These are phyloP conservation scores for Fusarium metavorans DNA, from an alignment of 2,329 filamentous ascomycete genomes.

Conservation along the genomic window DNA sequence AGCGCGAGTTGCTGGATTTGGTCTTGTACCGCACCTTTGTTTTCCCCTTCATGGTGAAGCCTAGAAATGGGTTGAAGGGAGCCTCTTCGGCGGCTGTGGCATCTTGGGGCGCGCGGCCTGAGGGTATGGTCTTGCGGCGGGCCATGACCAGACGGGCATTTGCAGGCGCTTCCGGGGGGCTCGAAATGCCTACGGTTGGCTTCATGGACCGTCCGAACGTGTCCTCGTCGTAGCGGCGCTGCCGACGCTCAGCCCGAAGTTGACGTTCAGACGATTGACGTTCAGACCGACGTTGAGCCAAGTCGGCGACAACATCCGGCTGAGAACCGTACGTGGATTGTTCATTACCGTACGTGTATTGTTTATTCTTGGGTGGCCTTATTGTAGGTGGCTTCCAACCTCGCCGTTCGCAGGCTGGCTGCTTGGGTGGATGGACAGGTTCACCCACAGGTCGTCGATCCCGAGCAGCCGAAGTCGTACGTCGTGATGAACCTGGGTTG, in stretches of 20 bases:
- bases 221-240: background rate
- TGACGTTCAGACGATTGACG: background rate
- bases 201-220: background rate
- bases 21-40: background rate
- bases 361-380: too few relatives aligned
- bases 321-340: background rate
- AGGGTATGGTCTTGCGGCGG: background rate
- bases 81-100: background rate
- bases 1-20: slow-evolving; percentile 26
- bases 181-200: background rate
- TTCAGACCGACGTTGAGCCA: background rate
- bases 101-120: background rate
- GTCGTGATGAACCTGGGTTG: background rate
- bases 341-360: too few relatives aligned
- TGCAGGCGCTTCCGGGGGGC: background rate
- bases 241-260: background rate
- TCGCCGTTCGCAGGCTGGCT: background rate
- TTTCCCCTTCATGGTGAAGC: slow-evolving; percentile 1
- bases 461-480: too few relatives aligned
- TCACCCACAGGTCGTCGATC: background rate
- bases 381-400: too few relatives aligned
- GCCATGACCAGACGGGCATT: background rate
- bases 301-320: background rate
- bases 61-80: slow-evolving; percentile 37
- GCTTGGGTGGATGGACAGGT: background rate